Evolutionary conservation across 2,329 filamentous ascomycete species (phyloP).

Genomic region (Penicillium sp.): DNA sequence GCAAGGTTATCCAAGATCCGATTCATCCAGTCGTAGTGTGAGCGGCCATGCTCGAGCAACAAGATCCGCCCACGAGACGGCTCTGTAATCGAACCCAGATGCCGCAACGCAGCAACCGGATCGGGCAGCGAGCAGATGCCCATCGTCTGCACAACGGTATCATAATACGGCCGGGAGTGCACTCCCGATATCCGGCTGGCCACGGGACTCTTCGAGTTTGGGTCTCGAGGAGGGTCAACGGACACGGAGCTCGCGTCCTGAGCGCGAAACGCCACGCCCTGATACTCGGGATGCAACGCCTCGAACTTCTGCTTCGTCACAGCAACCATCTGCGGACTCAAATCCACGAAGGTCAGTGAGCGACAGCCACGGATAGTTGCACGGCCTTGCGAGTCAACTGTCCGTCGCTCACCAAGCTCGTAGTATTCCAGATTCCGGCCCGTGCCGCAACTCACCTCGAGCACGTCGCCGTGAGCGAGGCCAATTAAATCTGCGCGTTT

Average conservation of each 20-base stretch:
- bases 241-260: slow-evolving; percentile 35
- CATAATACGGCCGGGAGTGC: slow-evolving; percentile 29
- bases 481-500: slow-evolving; percentile 41
- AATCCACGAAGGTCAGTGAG: slow-evolving; percentile 45
- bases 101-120: slow-evolving; percentile 39
- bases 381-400: slow-evolving; percentile 28
- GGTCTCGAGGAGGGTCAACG: slow-evolving; percentile 13
- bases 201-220: neutral
- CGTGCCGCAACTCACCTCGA: slow-evolving; percentile 49
- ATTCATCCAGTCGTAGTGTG: slow-evolving; percentile 45
- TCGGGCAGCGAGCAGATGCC: slow-evolving; percentile 46
- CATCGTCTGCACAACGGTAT: slow-evolving; percentile 49
- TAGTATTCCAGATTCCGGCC: slow-evolving; percentile 47
- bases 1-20: slow-evolving; percentile 44
- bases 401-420: slow-evolving; percentile 35
- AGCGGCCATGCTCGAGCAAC: slow-evolving; percentile 47
- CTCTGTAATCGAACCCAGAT: slow-evolving; percentile 38
- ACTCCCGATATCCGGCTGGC: neutral
- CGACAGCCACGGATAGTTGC: slow-evolving; percentile 33
- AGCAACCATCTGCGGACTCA: slow-evolving; percentile 45
- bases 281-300: slow-evolving; percentile 30
- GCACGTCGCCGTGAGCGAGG: slow-evolving; percentile 42
- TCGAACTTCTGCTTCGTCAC: slow-evolving; percentile 43
- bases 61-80: slow-evolving; percentile 40
- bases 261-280: slow-evolving; percentile 30